phyloP scores from a whole-genome alignment of 78 protist genomes.

The slime mould (Dictyostelium discoideum) region dicty_2.7 NC_007088.5:3102501-3103000 shows the following conservation, averaged over 20 bases:
- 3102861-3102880: no score
- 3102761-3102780: not conserved
- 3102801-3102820: slow-evolving; percentile 22
- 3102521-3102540: slow-evolving; percentile 73
- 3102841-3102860: slow-evolving; percentile 13
- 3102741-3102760: not conserved
- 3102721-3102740: slow-evolving; percentile 18
- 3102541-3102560: slow-evolving; percentile 25
- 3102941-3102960: not conserved
- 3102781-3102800: not conserved
- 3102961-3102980: not conserved
- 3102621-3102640: slow-evolving; percentile 70
- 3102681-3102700: slow-evolving; percentile 63
- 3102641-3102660: slow-evolving; percentile 5
- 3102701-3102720: slow-evolving; percentile 45
- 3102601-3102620: slow-evolving; percentile 56
- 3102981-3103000: not conserved
- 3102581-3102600: slow-evolving; percentile 53
- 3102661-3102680: slow-evolving; percentile 56
- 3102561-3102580: slow-evolving; percentile 58
- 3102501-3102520: slow-evolving; percentile 14
- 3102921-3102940: not conserved
- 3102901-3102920: not conserved
- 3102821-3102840: not conserved
- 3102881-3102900: not conserved